A percentile compares a stretch with the other conserved stretches of the same genome.
Conservation (phyloP, 148 eudicot species). For the Amaranthus cruentus region DNA sequence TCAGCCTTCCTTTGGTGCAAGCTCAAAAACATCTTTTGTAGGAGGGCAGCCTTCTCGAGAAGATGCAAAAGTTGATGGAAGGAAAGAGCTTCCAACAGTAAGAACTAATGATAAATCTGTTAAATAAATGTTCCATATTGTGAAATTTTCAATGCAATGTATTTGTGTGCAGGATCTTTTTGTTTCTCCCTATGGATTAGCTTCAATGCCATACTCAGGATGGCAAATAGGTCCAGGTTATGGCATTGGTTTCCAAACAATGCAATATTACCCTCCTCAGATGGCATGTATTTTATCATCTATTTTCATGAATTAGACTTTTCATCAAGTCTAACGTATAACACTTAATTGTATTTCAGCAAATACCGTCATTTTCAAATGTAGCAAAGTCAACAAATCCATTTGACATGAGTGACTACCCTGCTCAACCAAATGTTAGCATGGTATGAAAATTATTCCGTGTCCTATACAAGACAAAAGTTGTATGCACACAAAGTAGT, state of each 20-base stretch:
- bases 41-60: conserved; percentile 14
- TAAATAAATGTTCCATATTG: conserved; percentile 2
- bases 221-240: conserved; percentile 48
- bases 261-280: conserved; percentile 44
- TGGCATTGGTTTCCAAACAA: conserved; percentile 42
- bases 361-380: conserved; percentile 26
- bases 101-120: conserved; percentile 8
- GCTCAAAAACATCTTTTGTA: conserved; percentile 18
- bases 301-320: background rate
- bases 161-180: conserved; percentile 55
- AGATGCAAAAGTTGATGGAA: conserved; percentile 37
- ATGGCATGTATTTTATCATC: conserved; percentile 32
- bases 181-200: conserved; percentile 34
- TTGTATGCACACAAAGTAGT: conserved; percentile 4
- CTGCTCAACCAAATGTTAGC: conserved; percentile 27
- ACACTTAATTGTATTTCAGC: conserved; percentile 33
- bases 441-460: conserved; percentile 34
- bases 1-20: conserved; percentile 22
- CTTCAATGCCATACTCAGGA: conserved; percentile 30
- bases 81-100: conserved; percentile 65
- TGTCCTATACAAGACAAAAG: background rate
- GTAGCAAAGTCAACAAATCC: conserved; percentile 58
- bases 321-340: background rate
- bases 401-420: conserved; percentile 50
- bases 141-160: background rate